phyloP scores from a whole-genome alignment of 257 asterid genomes.

The Gentiana straminea region DNA sequence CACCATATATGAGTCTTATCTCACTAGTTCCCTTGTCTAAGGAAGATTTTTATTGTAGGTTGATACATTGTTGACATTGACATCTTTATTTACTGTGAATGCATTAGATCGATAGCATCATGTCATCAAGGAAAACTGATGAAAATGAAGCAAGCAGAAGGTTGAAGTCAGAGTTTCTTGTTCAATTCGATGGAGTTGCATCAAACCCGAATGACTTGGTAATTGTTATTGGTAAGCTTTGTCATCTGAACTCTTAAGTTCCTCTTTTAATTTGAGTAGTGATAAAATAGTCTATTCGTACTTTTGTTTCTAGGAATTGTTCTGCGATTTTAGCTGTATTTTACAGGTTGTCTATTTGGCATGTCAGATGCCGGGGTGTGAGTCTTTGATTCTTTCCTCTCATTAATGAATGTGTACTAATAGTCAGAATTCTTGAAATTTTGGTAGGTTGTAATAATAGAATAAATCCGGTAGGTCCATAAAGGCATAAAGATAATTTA shows the following conservation, averaged over 20 bases:
- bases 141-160: slow-evolving; percentile 99
- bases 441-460: no score
- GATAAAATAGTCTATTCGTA: no score
- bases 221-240: slow-evolving; percentile 72
- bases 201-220: slow-evolving; percentile 80
- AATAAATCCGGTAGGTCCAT: no score
- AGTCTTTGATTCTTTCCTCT: no score
- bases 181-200: slow-evolving; percentile 94
- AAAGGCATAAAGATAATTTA: no score
- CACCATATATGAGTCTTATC: background rate
- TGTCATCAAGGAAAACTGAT: slow-evolving; percentile 84
- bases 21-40: background rate
- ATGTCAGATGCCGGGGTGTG: no score
- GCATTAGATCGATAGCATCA: slow-evolving; percentile 84
- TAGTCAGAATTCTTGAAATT: no score
- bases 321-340: no score
- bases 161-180: slow-evolving; percentile 87
- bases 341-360: no score
- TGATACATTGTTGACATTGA: background rate
- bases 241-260: slow-evolving; percentile 2
- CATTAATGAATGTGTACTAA: no score
- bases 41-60: background rate
- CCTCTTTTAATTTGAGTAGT: background rate
- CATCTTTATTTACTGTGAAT: background rate
- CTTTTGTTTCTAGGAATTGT: no score